Base-by-base conservation (phyloP, 371 early-diverging fungal genomes). In the Actinomortierella ambigua region DNA sequence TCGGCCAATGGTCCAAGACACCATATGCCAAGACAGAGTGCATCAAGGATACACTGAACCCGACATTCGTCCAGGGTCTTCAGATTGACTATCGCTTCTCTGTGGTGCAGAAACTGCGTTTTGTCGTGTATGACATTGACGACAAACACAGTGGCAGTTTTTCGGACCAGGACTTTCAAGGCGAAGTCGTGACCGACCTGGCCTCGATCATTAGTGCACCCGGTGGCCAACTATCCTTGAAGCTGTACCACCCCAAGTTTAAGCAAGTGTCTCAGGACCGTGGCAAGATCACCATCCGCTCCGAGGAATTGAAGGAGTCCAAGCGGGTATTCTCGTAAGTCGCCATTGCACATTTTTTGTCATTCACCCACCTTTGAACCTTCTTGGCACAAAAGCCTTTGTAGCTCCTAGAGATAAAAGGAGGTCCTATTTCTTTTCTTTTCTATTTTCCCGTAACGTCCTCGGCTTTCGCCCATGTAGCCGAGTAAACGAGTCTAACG, bases 41-140 rank as follows among this genome's bases (percentile, higher is more conserved):
- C 26, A 59, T 69, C 63, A 69, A 69, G 50, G 63, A 69, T 42
- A 69, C 11, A 20, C 41, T 69, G 50, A 63, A 63, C 50, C 69
- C 69, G 5, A 48, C 43, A 29, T 69, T 63, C 26, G 55, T 63
- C 26, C 62, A 57, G 34, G 60, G 57, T 1, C 53, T 63, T 26
- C 24, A 63, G 26, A 23, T 69, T 11, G 69, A 69, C 51, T 69
- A 62, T 20, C 55, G 52, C 13, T 69, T 69, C 50, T 55, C 59
- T 18, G 51, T 44, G 8, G 49, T 59, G 5, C 69, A 69, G 40
- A 50, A 53, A 22, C 63, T 69, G 17, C 54, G 54, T 28, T 63
- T 69, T 43, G 63, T 63, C 2, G 69, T 69, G 3, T 59, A 53
- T 34, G 69, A 69, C 42, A 69, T 69, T 26, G 69, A 69, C 34